Evolutionary conservation across 176 grass and related monocot genomes (phyloP), one percentile per base, ranked within the genome.

Genomic region (Oryza glaberrima): DNA sequence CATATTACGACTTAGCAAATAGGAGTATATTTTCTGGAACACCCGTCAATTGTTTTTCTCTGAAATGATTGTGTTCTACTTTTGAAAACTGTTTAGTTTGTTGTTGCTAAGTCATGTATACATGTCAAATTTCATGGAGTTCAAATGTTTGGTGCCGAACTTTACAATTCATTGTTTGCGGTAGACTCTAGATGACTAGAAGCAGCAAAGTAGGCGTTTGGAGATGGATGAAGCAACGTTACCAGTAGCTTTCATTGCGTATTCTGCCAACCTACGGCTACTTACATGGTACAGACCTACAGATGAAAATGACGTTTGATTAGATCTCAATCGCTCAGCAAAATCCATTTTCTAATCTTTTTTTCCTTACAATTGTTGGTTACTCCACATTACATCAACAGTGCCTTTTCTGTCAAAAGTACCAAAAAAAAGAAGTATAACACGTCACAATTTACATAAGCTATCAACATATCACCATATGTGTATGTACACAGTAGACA

Each of bases 41-140:
- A 43, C 5, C n/a, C 11, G 9, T 23, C 4, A 22, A 72, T 14
- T n/a, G 4, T 12, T 72, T 10, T 45, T 12, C 41, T 5, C 11
- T 23, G 4, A 14, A 47, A 26, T 44, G 22, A 41, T n/a, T 41
- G 2, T 70, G 35, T 43, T 9, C 16, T 20, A 17, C 17, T 38
- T 69, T 17, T 20, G 34, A 43, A 43, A 4, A 19, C 36, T 38
- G 10, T 76, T 77, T 43, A 46, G 8, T 38, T 67, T 20, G 22
- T 7, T 79, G 61, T 7, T 79, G 60, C 60, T 79, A 28, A 48
- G 23, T 16, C 23, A 64, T 77, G 13, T 77, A 12, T 77, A 12
- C 20, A 26, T 15, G 58, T 23, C n/a, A 63, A 63, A 23, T 22
- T 61, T 61, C 20, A 22, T 61, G 20, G 20, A 61, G 17, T n/a